Base-by-base conservation (phyloP, 179 eudicot genomes). In the Pouteria campechiana region DNA sequence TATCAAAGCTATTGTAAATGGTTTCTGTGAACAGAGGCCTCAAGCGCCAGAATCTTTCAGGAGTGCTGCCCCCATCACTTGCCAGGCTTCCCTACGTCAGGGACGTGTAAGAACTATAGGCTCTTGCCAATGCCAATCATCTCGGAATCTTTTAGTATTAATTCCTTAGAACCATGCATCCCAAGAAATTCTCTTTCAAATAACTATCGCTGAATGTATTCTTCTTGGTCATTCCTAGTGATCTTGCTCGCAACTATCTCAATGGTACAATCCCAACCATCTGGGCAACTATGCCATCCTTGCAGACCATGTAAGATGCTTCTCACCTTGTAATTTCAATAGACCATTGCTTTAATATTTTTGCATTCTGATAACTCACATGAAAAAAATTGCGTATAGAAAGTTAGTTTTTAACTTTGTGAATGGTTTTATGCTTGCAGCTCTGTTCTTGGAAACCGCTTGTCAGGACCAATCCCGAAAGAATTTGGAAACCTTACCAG, bases 401-500 rank as follows among this genome's bases (percentile, higher is more conserved):
- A n/a, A n/a, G n/a, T n/a, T n/a, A n/a, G n/a, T n/a, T n/a, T n/a
- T n/a, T n/a, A n/a, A n/a, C n/a, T n/a, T n/a, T 11, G 14, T 5
- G 0, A 32, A 31, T 46, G 17, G 7, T 43, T 14, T 48, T 3
- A 8, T n/a, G n/a, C n/a, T n/a, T 32, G 61, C 65, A 70, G 76
- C 17, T 42, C 64, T 20, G 57, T 70, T 2, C 30, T 56, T 9
- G 76, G 60, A 25, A 70, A 70, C 24, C 68, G 72, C 9, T 12
- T 70, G 11, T 50, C 64, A 2, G 72, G 76, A 27, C 9, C 68
- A 24, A 50, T 69, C 38, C 75, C 70, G 17, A 47, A 14, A 30
- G 60, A 56, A 50, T 39, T 60, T n/a, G 72, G 61, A 52, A 70
- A 57, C 52, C 60, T 70, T 37, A 47, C 31, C 45, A 60, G 71